phyloP scores from a whole-genome alignment of 768 basidiomycete species.

The Lenzites betulinus region DNA sequence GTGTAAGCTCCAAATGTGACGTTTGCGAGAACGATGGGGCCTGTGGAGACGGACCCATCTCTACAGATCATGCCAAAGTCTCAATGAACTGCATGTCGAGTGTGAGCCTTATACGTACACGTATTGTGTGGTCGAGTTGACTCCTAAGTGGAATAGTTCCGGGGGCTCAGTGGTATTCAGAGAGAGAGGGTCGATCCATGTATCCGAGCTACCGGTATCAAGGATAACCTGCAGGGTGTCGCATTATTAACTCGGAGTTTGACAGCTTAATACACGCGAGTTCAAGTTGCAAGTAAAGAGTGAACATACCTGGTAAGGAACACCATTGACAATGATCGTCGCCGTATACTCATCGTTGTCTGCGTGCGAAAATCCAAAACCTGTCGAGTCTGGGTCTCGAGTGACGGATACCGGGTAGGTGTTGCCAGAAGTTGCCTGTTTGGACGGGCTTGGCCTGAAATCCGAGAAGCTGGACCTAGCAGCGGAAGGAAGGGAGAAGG shows the following conservation, averaged over 20 bases:
- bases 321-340: not conserved
- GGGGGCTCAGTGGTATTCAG: not conserved
- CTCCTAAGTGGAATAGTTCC: not conserved
- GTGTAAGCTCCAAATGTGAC: slow-evolving; percentile 1
- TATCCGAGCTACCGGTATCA: slow-evolving; percentile 8
- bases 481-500: too few relatives aligned
- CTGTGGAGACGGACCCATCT: not conserved
- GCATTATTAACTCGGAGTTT: too few relatives aligned
- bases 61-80: not conserved
- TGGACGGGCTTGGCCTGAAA: too few relatives aligned
- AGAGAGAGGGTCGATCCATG: not conserved
- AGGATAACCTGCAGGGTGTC: slow-evolving; percentile 1
- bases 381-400: not conserved
- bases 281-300: not conserved
- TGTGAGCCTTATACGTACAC: not conserved
- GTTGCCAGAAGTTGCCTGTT: too few relatives aligned
- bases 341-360: not conserved
- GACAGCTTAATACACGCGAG: too few relatives aligned
- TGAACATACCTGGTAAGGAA: slow-evolving; percentile 1
- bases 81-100: too few relatives aligned
- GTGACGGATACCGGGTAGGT: slow-evolving; percentile 5
- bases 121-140: not conserved
- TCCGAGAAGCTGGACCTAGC: too few relatives aligned
- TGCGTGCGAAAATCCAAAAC: slow-evolving; percentile 4
- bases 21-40: not conserved